Evolutionary conservation across 345 rosid species (phyloP).

Genomic region (Citrus unshiu): DNA sequence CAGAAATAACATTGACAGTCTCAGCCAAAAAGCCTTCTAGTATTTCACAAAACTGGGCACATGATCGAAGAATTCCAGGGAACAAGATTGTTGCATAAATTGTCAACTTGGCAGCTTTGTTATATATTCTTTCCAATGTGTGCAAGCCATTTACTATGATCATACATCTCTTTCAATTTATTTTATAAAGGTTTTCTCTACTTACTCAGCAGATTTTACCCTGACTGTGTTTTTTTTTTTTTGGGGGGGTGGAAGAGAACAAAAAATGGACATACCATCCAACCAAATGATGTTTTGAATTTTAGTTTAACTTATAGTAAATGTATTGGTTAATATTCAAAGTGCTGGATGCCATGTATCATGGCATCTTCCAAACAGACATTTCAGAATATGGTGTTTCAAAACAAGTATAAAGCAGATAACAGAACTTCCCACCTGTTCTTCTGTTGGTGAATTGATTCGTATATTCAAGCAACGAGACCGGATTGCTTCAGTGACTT

Average conservation of each 20-base stretch:
- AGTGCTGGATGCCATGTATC: not conserved
- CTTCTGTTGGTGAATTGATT: constrained; percentile 85
- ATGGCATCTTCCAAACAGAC: not conserved
- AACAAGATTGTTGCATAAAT: not conserved
- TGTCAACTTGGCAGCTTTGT: not conserved
- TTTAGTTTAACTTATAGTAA: not conserved
- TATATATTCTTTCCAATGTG: not conserved
- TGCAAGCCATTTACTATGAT: not conserved
- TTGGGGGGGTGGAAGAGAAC: too few relatives aligned
- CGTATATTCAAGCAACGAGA: constrained; percentile 96
- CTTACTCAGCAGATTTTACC: not conserved
- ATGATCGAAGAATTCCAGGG: not conserved
- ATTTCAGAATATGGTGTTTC: not conserved
- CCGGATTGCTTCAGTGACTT: constrained; percentile 91
- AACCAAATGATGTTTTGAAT: not conserved
- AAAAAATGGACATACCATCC: not conserved
- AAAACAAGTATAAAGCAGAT: constrained; percentile 1
- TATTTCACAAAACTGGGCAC: not conserved
- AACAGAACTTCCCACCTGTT: constrained; percentile 51
- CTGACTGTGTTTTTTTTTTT: not conserved
- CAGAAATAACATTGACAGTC: not conserved
- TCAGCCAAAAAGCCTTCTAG: not conserved
- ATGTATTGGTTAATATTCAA: not conserved
- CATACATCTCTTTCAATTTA: not conserved
- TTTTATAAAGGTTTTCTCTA: not conserved